A percentile compares a stretch with the other conserved stretches of the same genome.
Conservation (phyloP, 2,329 filamentous ascomycete genomes). For the Fusarium beomiforme region DNA sequence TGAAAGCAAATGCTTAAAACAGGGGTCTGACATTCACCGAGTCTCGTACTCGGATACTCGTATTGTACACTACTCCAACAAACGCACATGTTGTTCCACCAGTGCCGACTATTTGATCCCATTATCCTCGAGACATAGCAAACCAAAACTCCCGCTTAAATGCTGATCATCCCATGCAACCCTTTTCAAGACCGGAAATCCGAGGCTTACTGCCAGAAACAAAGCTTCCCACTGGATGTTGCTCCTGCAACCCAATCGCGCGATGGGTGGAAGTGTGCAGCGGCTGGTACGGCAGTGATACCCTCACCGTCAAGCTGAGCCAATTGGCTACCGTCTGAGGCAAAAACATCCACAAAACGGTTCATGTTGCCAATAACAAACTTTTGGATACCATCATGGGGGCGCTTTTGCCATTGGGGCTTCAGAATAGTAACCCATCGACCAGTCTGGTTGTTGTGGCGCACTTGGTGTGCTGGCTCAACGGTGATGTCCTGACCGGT, state of each 20-base stretch:
- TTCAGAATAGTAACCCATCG: conserved; percentile 87
- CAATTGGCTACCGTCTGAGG: conserved; percentile 82
- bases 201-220: conserved; percentile 80
- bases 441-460: conserved; percentile 96
- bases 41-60: conserved; percentile 12
- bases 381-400: conserved; percentile 81
- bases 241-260: conserved; percentile 93
- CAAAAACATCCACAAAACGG: conserved; percentile 92
- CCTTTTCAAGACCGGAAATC: neutral
- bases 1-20: conserved; percentile 1
- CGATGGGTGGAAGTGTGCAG: conserved; percentile 88
- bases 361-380: conserved; percentile 98
- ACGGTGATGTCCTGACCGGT: conserved; percentile 71
- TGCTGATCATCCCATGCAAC: conserved; percentile 1
- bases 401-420: conserved; percentile 88
- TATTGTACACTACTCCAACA: neutral
- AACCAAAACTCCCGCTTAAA: conserved; percentile 36
- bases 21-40: neutral
- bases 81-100: conserved; percentile 1
- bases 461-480: conserved; percentile 73
- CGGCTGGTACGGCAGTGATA: conserved; percentile 94
- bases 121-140: conserved; percentile 3
- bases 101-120: conserved; percentile 3
- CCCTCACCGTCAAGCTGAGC: conserved; percentile 88
- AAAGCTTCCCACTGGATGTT: conserved; percentile 91